Evolutionary conservation across 2,329 filamentous ascomycete genomes (phyloP).

Genomic region (Colletotrichum karsti): DNA sequence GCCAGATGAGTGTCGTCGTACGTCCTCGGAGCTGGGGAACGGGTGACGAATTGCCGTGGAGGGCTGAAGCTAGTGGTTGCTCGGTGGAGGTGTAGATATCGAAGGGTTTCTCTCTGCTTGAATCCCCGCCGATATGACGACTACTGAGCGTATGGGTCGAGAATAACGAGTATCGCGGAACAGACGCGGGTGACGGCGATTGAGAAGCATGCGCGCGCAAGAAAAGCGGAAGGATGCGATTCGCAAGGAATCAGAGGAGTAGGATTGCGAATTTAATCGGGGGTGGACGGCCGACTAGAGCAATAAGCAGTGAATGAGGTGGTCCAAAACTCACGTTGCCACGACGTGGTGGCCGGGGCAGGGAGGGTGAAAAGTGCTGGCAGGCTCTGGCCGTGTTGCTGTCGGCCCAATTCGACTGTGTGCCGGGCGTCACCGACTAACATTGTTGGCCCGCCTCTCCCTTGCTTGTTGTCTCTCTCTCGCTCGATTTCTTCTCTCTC

Average conservation of each 20-base stretch:
- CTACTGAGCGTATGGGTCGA: background rate
- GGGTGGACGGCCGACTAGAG: constrained; percentile 9
- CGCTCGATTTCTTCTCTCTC: too few species aligned
- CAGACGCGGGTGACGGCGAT: background rate
- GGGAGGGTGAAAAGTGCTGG: constrained; percentile 18
- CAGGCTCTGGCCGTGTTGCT: constrained; percentile 15
- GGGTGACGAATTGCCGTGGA: background rate
- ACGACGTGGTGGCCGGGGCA: constrained; percentile 19
- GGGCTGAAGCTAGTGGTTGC: background rate
- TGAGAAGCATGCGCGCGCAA: background rate
- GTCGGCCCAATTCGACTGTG: constrained; percentile 21
- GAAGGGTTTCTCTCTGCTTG: background rate
- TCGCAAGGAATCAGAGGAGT: constrained; percentile 6
- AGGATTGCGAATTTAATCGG: constrained; percentile 8
- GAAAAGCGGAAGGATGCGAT: background rate
- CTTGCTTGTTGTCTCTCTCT: constrained; percentile 26
- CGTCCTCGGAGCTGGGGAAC: background rate
- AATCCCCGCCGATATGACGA: background rate
- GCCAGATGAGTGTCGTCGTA: background rate
- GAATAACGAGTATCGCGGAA: background rate
- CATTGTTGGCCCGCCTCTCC: constrained; percentile 10
- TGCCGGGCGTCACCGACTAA: constrained; percentile 19
- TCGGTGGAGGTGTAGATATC: background rate
- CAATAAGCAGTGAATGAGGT: constrained; percentile 27
- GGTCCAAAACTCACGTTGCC: constrained; percentile 26